Evolutionary conservation across 2,329 filamentous ascomycete genomes (phyloP), one percentile per base, ranked within the genome.

Genomic region (Trichophyton benhamiae): DNA sequence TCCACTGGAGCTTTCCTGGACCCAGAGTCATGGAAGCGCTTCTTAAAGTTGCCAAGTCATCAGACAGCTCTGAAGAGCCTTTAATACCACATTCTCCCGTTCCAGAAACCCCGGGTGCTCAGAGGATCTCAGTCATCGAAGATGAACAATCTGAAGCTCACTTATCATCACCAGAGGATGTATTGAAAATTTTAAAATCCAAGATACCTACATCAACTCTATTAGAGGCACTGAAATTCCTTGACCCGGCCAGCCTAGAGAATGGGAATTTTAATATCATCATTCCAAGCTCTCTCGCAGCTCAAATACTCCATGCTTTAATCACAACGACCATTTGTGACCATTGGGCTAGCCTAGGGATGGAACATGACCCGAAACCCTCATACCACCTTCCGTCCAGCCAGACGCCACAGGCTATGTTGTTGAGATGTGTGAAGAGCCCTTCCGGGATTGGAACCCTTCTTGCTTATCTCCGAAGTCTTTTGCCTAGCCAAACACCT

Each of bases 401-500:
- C 67, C 33, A 62, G 58, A 66, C 72, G 66, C 67, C 67, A 25
- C 72, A 75, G 46, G 72, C 82, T 1, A 74, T 69, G 5, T 63
- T 97, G 15, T 67, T 88, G 0, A 72, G 75, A 63, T 89, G 85
- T 68, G 75, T 99, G 3, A 80, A 80, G 61, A 96, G 85, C 69
- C 78, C 94, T 15, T 80, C 86, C 1, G 91, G 91, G 0, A 72
- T 96, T 36, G 92, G 90, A 64, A 87, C 88, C n/a, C 70, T 91
- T 30, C 72, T 91, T 8, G 80, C 85, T n/a, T 83, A 87, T 60
- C 75, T 95, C 33, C 84, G 83, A 63, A 78, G 81, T 20, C 75
- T 89, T 17, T 79, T 86, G 57, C 63, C 69, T 60, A 62, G 65
- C 9, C 63, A 65, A 41, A 66, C 66, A 17, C 66, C 66, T 46